These are phyloP conservation scores for Aureobasidium sp. DNA, from an alignment of 2,329 filamentous ascomycete species.

Conservation along the genomic window DNA sequence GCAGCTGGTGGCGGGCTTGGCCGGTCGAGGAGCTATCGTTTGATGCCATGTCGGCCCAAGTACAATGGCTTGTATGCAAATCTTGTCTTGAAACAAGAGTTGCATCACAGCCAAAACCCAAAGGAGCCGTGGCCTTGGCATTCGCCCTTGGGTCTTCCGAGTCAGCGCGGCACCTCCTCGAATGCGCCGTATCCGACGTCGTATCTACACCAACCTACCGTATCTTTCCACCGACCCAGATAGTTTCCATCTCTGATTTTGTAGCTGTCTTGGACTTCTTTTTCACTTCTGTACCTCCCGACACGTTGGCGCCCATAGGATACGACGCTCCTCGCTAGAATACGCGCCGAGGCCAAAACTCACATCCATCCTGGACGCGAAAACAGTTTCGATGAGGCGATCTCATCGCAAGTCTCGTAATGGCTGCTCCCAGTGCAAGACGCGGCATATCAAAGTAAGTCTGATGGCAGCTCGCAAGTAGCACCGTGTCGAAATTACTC, in stretches of 20 bases:
- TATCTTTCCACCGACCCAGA: neutral
- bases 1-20: conserved; percentile 32
- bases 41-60: neutral
- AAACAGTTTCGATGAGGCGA: conserved; percentile 16
- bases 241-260: neutral
- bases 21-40: neutral
- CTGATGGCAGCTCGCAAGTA: neutral
- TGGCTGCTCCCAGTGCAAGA: conserved; percentile 31
- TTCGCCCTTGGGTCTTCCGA: neutral
- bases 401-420: conserved; percentile 32
- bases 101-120: neutral
- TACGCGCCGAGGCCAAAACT: neutral
- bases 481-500: neutral
- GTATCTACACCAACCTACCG: neutral
- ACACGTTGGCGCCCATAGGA: neutral
- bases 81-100: too few species aligned
- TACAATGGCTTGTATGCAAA: too few species aligned
- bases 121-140: neutral
- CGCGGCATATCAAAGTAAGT: conserved; percentile 30
- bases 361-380: neutral
- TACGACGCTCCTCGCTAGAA: neutral
- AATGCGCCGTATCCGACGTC: neutral
- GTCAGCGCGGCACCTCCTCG: neutral
- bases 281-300: too few species aligned
- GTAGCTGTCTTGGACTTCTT: neutral